These are phyloP conservation scores for Carex myosuroides DNA, from an alignment of 176 grass and related monocot genomes.

Conservation along the genomic window DNA sequence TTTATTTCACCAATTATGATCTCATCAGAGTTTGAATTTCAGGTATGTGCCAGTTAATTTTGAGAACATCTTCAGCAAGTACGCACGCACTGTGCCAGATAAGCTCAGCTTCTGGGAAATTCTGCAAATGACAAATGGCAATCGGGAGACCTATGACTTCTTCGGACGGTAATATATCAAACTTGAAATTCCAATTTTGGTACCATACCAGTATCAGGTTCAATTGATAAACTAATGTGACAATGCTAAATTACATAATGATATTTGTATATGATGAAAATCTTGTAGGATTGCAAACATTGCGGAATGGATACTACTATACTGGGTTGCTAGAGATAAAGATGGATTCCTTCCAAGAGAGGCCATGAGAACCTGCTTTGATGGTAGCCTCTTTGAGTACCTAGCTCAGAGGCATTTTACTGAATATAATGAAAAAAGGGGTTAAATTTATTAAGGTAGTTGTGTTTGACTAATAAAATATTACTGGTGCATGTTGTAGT, in stretches of 20 bases:
- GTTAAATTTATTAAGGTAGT: background rate
- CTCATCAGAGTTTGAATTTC: background rate
- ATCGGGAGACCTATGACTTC: conserved; percentile 33
- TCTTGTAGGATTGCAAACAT: conserved; percentile 25
- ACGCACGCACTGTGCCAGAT: conserved; percentile 46
- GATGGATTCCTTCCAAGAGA: conserved; percentile 38
- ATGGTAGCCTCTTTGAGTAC: conserved; percentile 51
- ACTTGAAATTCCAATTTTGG: background rate
- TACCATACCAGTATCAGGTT: background rate
- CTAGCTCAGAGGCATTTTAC: conserved; percentile 14
- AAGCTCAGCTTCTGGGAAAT: conserved; percentile 47
- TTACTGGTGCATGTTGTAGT: background rate
- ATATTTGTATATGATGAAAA: background rate
- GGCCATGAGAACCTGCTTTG: conserved; percentile 38
- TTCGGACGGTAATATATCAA: conserved; percentile 41
- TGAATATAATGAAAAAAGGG: conserved; percentile 8
- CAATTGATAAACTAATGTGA: background rate
- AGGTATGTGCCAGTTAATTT: conserved; percentile 79
- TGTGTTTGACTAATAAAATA: background rate
- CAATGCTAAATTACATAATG: background rate
- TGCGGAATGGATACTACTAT: conserved; percentile 28
- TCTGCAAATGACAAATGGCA: conserved; percentile 60
- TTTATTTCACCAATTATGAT: background rate
- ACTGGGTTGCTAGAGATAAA: conserved; percentile 29
- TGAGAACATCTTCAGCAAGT: conserved; percentile 93